Evolutionary conservation across 208 protist species (phyloP), one percentile per base, ranked within the genome.

Genomic region (Crithidia sp.): DNA sequence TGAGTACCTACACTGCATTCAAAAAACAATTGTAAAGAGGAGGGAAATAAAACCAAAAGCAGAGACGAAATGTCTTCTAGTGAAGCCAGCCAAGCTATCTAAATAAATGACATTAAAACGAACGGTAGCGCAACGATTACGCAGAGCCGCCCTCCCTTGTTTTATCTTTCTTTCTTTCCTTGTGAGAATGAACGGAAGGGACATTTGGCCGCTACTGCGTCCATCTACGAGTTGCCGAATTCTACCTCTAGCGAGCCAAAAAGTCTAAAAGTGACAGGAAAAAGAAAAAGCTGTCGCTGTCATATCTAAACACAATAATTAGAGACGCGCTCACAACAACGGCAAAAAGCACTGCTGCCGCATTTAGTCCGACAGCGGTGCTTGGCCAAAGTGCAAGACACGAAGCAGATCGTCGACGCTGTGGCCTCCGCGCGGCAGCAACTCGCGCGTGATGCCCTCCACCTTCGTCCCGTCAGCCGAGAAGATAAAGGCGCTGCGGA

Each of bases 401-500:
- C 66, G 28, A 13, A 82, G 74, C 17, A 87, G 45, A 7, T 85
- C 81, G n/a, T 82, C 79, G 0, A 69, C 66, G 41, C 70, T 56
- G 41, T 67, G 70, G 4, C 61, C 61, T 19, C 64, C 68, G 10
- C 70, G 72, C 3, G 77, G 65, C 55, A 87, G 36, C 59, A 91
- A 44, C 16, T 87, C 84, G 16, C 89, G 82, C 4, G 68, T 65
- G 4, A 91, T 79, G 49, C 67, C 50, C 59, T 84, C 72, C 12
- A 85, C 63, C 63, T 73, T 71, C 8, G 44, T 49, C 5, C 77
- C 80, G 14, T 84, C 86, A 5, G 67, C 61, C 2, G 77, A 74
- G 54, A 91, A 86, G 8, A 71, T 45, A 41, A 82, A 77, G 16
- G 57, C 54, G 8, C 77, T 88, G 16, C 79, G 80, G 12, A 91